Conservation (phyloP, 1,284 basidiomycete genomes). For the Amylostereum areolatum region DNA sequence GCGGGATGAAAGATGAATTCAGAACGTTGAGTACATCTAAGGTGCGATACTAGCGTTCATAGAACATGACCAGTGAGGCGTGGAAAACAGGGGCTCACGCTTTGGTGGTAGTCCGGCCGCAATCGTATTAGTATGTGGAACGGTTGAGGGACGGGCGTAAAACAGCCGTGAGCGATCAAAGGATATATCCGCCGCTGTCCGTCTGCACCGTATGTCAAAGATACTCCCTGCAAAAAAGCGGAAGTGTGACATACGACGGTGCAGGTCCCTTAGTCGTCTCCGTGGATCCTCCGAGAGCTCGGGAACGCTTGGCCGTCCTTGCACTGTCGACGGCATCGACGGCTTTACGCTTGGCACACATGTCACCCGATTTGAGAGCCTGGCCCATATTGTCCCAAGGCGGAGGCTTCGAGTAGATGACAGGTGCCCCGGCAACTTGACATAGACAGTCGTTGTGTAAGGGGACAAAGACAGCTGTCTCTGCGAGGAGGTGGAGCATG, state of each 20-base stretch:
- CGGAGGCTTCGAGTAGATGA: conserved; percentile 43
- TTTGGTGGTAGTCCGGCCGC: conserved; percentile 62
- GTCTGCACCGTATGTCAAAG: conserved; percentile 21
- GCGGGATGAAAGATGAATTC: conserved; percentile 36
- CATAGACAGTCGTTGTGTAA: conserved; percentile 77
- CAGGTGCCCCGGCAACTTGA: conserved; percentile 69
- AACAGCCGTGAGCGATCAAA: conserved; percentile 59
- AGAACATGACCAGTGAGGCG: too few species aligned
- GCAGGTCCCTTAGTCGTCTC: too few species aligned
- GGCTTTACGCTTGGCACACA: too few species aligned
- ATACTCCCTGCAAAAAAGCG: neutral
- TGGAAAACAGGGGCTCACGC: conserved; percentile 40
- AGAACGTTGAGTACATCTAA: conserved; percentile 62
- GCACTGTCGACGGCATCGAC: too few species aligned
- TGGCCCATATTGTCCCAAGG: too few species aligned
- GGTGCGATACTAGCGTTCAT: neutral
- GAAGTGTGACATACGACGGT: too few species aligned
- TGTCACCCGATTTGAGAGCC: too few species aligned
- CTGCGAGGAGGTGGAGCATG: conserved; percentile 69
- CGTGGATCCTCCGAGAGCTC: too few species aligned
- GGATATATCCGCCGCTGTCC: conserved; percentile 45
- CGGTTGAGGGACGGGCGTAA: conserved; percentile 55
- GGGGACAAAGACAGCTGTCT: conserved; percentile 66
- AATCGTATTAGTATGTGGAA: conserved; percentile 39
- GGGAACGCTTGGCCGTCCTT: too few species aligned